Evolutionary conservation across 1,139 yeast species (phyloP).

Genomic region (Lipomyces yarrowii): DNA sequence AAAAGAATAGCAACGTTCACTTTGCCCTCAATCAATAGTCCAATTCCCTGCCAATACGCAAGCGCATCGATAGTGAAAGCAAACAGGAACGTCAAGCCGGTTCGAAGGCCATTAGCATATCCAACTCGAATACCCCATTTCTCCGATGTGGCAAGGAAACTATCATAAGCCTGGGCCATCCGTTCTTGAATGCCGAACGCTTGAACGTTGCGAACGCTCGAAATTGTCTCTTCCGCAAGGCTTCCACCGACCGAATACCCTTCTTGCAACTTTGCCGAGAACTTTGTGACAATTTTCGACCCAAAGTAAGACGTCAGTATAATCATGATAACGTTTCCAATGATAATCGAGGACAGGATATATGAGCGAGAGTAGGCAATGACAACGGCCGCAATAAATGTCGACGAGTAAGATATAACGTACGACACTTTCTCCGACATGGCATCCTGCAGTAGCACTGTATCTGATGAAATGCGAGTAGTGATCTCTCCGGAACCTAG

Average conservation of each 20-base stretch:
- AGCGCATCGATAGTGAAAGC: constrained; percentile 38
- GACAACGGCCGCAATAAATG: constrained; percentile 46
- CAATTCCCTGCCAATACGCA: constrained; percentile 48
- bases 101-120: constrained; percentile 39
- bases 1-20: constrained; percentile 37
- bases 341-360: constrained; percentile 45
- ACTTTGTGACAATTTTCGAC: constrained; percentile 37
- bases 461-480: constrained; percentile 49
- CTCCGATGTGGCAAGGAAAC: constrained; percentile 38
- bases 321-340: constrained; percentile 44
- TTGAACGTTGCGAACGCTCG: constrained; percentile 47
- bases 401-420: constrained; percentile 43
- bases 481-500: constrained; percentile 50
- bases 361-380: constrained; percentile 46
- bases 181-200: constrained; percentile 50
- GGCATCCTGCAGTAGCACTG: constrained; percentile 48
- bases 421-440: constrained; percentile 49
- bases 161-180: constrained; percentile 42
- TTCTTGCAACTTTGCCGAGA: constrained; percentile 36
- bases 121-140: constrained; percentile 39
- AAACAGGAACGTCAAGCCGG: constrained; percentile 33
- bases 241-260: constrained; percentile 45
- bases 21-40: constrained; percentile 39
- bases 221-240: constrained; percentile 48
- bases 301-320: constrained; percentile 37